phyloP scores from a whole-genome alignment of 1,139 yeast genomes.

The Suzukiozyma palmioleophila region DNA sequence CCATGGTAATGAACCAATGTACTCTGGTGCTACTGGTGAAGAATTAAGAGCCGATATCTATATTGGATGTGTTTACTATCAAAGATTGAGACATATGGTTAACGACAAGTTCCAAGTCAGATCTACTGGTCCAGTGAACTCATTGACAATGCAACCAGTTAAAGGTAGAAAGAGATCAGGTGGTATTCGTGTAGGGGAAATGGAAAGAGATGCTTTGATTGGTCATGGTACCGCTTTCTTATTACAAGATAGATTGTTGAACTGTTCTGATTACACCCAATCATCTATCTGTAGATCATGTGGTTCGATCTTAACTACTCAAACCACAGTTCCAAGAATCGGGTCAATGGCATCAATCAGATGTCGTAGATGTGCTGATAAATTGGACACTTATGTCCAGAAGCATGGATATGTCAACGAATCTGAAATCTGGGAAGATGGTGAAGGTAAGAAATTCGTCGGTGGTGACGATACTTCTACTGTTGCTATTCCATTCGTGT shows the following conservation, averaged over 20 bases:
- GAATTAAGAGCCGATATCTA: conserved; percentile 94
- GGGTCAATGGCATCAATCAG: conserved; percentile 76
- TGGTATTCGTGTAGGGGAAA: conserved; percentile 99
- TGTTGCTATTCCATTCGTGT: conserved; percentile 94
- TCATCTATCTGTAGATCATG: conserved; percentile 86
- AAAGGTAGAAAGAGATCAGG: conserved; percentile 99
- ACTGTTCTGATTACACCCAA: conserved; percentile 94
- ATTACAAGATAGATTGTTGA: conserved; percentile 89
- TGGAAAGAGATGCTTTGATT: conserved; percentile 98
- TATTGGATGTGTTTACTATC: conserved; percentile 95
- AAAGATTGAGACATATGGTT: conserved; percentile 98
- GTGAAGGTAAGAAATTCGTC: conserved; percentile 82
- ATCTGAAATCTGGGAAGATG: conserved; percentile 95
- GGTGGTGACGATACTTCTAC: conserved; percentile 94
- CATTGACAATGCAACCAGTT: conserved; percentile 98
- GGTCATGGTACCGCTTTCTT: conserved; percentile 99
- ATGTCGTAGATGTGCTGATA: conserved; percentile 88
- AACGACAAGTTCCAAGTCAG: conserved; percentile 99
- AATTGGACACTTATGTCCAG: conserved; percentile 42
- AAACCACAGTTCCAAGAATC: conserved; percentile 83
- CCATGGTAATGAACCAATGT: conserved; percentile 99
- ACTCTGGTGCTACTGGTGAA: conserved; percentile 98
- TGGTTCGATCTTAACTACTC: conserved; percentile 89
- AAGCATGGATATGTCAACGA: conserved; percentile 52
- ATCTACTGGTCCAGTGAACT: conserved; percentile 96